These are phyloP conservation scores for Scytalidium sp. DNA, from an alignment of 2,329 filamentous ascomycete species.

Conservation along the genomic window DNA sequence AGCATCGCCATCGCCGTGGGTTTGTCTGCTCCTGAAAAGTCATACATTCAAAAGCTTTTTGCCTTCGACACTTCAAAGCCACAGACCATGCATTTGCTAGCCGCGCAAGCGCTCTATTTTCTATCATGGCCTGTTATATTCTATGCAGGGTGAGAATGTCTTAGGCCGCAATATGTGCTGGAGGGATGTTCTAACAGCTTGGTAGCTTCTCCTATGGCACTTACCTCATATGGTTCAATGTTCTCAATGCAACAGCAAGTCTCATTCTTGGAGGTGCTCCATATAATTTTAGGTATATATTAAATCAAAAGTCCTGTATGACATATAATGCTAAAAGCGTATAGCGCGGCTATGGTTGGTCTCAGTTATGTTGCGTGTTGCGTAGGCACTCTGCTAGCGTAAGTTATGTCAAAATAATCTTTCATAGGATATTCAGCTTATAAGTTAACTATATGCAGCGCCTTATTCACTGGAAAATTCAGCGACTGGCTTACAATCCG, in stretches of 20 bases:
- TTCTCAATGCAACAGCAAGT: conserved; percentile 25
- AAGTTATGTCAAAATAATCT: not conserved
- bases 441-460: too few relatives aligned
- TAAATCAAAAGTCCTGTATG: not conserved
- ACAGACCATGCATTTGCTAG: not conserved
- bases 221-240: conserved; percentile 26
- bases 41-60: conserved; percentile 8
- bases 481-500: conserved; percentile 25
- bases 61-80: not conserved
- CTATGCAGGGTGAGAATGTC: not conserved
- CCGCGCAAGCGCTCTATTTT: not conserved
- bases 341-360: conserved; percentile 20
- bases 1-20: not conserved
- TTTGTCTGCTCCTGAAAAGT: not conserved
- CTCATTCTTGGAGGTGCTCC: conserved; percentile 24
- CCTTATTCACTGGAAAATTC: conserved; percentile 14
- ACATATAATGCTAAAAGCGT: not conserved
- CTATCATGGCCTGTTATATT: not conserved
- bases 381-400: conserved; percentile 14
- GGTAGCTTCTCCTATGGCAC: conserved; percentile 20
- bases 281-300: conserved; percentile 27
- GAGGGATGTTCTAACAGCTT: not conserved
- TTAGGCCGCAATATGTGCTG: not conserved
- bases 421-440: too few relatives aligned
- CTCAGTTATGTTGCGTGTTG: conserved; percentile 22